Evolutionary conservation across 1,139 yeast genomes (phyloP), one percentile per base, ranked within the genome.

Genomic region (Hanseniaspora sp.): DNA sequence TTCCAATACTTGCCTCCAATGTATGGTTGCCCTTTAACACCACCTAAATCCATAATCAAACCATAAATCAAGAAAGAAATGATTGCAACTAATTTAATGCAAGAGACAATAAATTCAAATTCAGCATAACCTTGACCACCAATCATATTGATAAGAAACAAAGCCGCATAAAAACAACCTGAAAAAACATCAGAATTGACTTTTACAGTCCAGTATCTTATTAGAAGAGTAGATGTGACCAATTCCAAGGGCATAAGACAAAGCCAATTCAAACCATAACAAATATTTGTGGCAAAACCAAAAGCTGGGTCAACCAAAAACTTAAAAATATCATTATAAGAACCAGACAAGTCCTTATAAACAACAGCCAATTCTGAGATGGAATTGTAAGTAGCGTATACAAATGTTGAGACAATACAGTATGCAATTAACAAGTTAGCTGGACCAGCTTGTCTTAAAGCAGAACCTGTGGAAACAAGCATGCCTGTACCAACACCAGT

Each of bases 401-500:
- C 80, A 74, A 82, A 74, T 17, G 82, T 73, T 38, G 87, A 83
- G 42, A 83, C 76, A 51, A 82, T 64, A 54, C 77, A 76, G 64
- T 83, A 85, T 55, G 87, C 86, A 55, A 82, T 77, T 45, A 86
- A 68, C 39, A 86, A 70, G 34, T 86, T 82, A 5, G 85, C 92
- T 2, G 95, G 94, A 28, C 95, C 95, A 56, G 90, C 90, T 30
- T 74, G 71, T 33, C 70, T 66, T 59, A 86, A 71, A 6, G 87
- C 77, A 23, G 74, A 70, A 43, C 94, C 95, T 18, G 84, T 75
- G 46, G 95, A 95, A 44, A 86, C 80, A 56, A 80, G 74, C 49
- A 83, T 69, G 53, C 92, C 92, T 8, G 86, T 81, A 68, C 95
- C 95, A 55, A 86, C 83, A 59, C 88, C 83, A 18, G 92, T 85